These are phyloP conservation scores for Cynara cardunculus DNA, from an alignment of 129 eudicot species.

Conservation along the genomic window DNA sequence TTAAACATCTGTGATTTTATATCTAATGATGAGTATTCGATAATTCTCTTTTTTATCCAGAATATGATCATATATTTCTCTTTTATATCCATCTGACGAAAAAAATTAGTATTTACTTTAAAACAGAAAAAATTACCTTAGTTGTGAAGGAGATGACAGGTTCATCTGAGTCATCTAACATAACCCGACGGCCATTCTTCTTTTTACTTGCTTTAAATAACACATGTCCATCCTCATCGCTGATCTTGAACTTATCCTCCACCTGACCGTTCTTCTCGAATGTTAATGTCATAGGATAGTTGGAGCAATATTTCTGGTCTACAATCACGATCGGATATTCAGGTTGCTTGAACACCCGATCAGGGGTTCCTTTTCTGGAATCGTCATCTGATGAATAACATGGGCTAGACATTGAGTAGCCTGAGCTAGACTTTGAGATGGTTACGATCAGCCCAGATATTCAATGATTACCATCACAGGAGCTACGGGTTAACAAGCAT, in stretches of 20 bases:
- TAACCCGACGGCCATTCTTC: slow-evolving; percentile 24
- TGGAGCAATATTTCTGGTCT: slow-evolving; percentile 37
- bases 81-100: too few relatives aligned
- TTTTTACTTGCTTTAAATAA: slow-evolving; percentile 23
- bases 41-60: too few relatives aligned
- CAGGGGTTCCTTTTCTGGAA: slow-evolving; percentile 26
- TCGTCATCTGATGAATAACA: slow-evolving; percentile 38
- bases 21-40: neutral
- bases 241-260: slow-evolving; percentile 32
- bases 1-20: neutral
- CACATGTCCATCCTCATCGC: slow-evolving; percentile 30
- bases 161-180: slow-evolving; percentile 24
- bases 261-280: slow-evolving; percentile 24
- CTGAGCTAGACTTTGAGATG: slow-evolving; percentile 27
- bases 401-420: slow-evolving; percentile 25
- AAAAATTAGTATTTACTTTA: too few relatives aligned
- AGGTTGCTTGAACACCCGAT: slow-evolving; percentile 33
- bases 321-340: slow-evolving; percentile 34
- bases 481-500: neutral
- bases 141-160: slow-evolving; percentile 28
- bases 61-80: too few relatives aligned
- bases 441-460: slow-evolving; percentile 14
- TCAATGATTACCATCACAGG: neutral
- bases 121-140: slow-evolving; percentile 19
- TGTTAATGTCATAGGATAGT: slow-evolving; percentile 23